Base-by-base conservation (phyloP, 768 basidiomycete genomes). In the Hemileccinum impolitum region DNA sequence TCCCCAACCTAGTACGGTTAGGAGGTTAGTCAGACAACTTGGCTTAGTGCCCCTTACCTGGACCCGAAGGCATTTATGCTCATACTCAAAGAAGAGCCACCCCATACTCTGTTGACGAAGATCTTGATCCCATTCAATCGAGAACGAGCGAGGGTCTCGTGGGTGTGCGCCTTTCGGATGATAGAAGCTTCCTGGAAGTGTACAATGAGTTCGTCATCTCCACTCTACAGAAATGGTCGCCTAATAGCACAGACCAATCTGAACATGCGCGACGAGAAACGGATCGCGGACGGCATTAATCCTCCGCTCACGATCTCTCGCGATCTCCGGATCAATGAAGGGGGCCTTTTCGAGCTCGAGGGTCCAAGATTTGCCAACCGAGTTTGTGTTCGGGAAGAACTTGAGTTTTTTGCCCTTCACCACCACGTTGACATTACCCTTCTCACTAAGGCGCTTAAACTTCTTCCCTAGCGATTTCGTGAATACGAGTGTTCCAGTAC, bases 51-150 rank as follows among this genome's bases (percentile, higher is more conserved):
- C 23, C 14, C 72, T 55, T 50, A 85, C 87, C 66, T 72, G 73
- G 14, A 89, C 73, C 13, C 78, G 77, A 31, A 91, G 75, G 14
- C 78, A 59, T 66, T 84, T 87, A 56, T 86, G 78, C 25, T 82
- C 81, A 55, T 87, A 89, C 47, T 85, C 78, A 30, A 90, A 80
- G 28, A 70, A 64, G 17, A 90, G 62, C 62, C 77, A 75, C 0
- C 76, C 85, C 28, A 75, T 72, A 31, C 79, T 74, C 37, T 72
- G 53, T 8, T 57, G 52, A 35, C 67, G 62, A 51, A 79, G 82
- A 36, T 79, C 69, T 35, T 73, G 66, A 47, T 85, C 78, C 77
- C 81, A 88, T 65, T 91, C 90, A 4, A 82, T 68, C 0, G 87
- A 90, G 62, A 86, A 91, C 3, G 73, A 70, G 9, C 81, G 77